A percentile compares a stretch with the other conserved stretches of the same genome.
Conservation (phyloP, 352 stramenopile genomes). For the Pythium angustatum region DNA sequence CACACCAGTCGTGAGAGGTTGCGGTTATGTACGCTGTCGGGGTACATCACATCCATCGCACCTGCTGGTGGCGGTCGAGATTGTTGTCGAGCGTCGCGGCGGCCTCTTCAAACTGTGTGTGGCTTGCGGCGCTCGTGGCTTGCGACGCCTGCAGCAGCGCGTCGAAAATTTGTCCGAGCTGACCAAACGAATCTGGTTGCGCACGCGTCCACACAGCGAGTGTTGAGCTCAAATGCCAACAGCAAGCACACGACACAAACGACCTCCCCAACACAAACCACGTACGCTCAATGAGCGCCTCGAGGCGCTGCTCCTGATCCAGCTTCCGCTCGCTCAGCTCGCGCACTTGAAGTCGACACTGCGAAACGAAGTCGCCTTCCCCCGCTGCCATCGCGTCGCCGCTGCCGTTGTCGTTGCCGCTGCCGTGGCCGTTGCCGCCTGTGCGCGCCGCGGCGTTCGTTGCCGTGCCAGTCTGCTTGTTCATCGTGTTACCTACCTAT, state of each 20-base stretch:
- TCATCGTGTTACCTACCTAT: neutral
- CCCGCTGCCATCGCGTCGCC: neutral
- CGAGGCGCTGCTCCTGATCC: constrained; percentile 56
- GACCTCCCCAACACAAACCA: constrained; percentile 17
- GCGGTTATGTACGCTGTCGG: too few relatives aligned
- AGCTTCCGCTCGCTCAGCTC: constrained; percentile 53
- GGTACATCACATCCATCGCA: too few relatives aligned
- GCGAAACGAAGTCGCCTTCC: constrained; percentile 30
- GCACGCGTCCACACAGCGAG: neutral
- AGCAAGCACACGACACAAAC: too few relatives aligned
- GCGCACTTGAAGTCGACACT: constrained; percentile 42
- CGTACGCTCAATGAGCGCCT: constrained; percentile 51
- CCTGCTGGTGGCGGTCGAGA: constrained; percentile 23
- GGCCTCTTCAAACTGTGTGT: constrained; percentile 19
- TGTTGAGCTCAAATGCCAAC: neutral
- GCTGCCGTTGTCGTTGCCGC: neutral
- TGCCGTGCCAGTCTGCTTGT: neutral
- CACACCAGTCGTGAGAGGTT: too few relatives aligned
- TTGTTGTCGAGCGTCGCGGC: constrained; percentile 14
- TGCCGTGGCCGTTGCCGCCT: too few relatives aligned
- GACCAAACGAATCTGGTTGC: constrained; percentile 12
- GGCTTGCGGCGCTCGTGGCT: neutral
- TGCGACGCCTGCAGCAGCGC: constrained; percentile 18
- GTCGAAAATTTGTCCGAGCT: constrained; percentile 40
- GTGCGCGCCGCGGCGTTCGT: too few relatives aligned